Evolutionary conservation across 164 flowering plant species (phyloP), one percentile per base, ranked within the genome.

Genomic region (Tetrastigma voinierianum): DNA sequence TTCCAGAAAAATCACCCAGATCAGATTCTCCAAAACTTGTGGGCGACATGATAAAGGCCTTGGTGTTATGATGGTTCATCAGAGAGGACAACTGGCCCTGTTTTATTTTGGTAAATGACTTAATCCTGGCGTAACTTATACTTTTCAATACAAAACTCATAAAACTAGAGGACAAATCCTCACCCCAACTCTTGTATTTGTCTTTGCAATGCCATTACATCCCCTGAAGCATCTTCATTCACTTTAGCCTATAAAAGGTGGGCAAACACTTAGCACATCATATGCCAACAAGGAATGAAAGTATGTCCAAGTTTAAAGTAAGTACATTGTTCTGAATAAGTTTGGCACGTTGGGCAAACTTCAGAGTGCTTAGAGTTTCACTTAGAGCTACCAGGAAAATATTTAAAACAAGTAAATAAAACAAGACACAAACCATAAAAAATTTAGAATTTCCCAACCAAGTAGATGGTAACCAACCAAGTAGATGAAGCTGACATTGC

Each of bases 261-360:
- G 5, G 24, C 52, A 60, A 9, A 46, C 49, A 53, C 13, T 10
- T 24, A 56, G 49, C 9, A 10, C 18, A 58, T 45, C 49, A 56
- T 24, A 14, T 18, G 32, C 69, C 13, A 4, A 51, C 13, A 14
- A 20, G 10, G 16, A 25, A 45, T 1, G 47, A 8, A 65, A 54
- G 66, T 32, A 52, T 64, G 24, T 52, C 16, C 9, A 56, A 65
- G 64, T 54, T 21, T 3, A 57, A 74, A 57, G 56, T 57, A 73
- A 53, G 51, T 86, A 90, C 98, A 82, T 93, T 87, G 79, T 93
- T 93, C 70, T 86, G 96, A 64, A 93, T 90, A 64, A 90, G 91
- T 75, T 93, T 93, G 64, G 95, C 96, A 52, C 98, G 91, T 77
- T 89, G 95, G 15, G 96, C 91, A 83, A 93, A 93, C 78, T 93